These are phyloP conservation scores for Phaeodactylum tricornutum DNA, from an alignment of 108 stramenopile genomes.

Conservation along the genomic window DNA sequence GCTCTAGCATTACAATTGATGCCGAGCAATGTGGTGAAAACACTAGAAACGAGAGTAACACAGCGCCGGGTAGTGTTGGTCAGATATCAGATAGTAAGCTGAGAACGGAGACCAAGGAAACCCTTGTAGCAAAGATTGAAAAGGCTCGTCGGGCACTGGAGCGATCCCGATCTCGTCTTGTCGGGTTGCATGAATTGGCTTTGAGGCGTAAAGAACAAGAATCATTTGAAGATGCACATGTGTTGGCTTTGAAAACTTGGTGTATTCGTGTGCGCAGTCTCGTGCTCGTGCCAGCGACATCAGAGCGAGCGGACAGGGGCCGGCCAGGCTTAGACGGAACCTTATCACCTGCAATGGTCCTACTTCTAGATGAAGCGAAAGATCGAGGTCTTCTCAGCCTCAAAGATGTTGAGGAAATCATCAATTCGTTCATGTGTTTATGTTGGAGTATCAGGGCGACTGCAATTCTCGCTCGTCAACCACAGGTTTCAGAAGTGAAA, in stretches of 20 bases:
- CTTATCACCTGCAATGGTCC: slow-evolving; percentile 30
- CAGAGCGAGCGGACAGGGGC: slow-evolving; percentile 27
- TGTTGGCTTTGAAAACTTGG: slow-evolving; percentile 38
- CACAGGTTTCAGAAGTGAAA: slow-evolving; percentile 35
- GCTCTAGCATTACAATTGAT: neutral
- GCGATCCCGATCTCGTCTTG: slow-evolving; percentile 8
- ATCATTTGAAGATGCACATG: slow-evolving; percentile 28
- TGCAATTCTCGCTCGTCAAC: slow-evolving; percentile 31
- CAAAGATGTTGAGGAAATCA: slow-evolving; percentile 36
- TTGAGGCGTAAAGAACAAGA: slow-evolving; percentile 33
- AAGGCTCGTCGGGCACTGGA: slow-evolving; percentile 3
- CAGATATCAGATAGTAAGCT: neutral
- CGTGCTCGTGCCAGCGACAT: slow-evolving; percentile 34
- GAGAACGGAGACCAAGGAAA: slow-evolving; percentile 3
- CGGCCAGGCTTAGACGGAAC: slow-evolving; percentile 28
- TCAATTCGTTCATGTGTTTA: slow-evolving; percentile 46
- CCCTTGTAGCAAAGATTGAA: slow-evolving; percentile 2
- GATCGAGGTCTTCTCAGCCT: slow-evolving; percentile 38
- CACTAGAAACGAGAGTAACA: neutral
- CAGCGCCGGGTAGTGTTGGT: neutral
- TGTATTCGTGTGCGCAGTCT: slow-evolving; percentile 37
- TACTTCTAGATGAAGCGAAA: slow-evolving; percentile 29
- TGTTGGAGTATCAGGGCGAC: slow-evolving; percentile 51
- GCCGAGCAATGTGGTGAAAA: neutral
- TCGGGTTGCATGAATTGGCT: slow-evolving; percentile 2